Percentiles rank a stretch among this genome's conserved stretches.
These are phyloP conservation scores for Penicillium diatomitis DNA, from an alignment of 495 filamentous ascomycete species.

Conservation along the genomic window DNA sequence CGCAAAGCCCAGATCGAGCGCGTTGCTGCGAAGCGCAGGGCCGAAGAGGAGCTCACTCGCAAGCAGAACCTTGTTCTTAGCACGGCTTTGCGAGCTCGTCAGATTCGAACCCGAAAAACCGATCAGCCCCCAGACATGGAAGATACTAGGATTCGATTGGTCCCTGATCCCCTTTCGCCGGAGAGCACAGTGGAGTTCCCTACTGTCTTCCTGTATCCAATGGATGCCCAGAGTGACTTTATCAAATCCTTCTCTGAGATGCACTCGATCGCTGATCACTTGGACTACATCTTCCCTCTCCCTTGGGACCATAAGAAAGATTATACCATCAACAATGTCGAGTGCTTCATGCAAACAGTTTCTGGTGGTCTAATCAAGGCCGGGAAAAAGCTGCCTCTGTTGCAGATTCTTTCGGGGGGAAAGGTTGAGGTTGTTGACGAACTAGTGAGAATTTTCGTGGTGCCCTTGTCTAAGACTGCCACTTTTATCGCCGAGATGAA, in stretches of 20 bases:
- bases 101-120: constrained; percentile 57
- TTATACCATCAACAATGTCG: constrained; percentile 56
- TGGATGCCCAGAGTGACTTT: constrained; percentile 74
- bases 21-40: constrained; percentile 28
- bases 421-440: constrained; percentile 85
- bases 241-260: constrained; percentile 76
- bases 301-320: constrained; percentile 74
- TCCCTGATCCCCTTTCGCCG: constrained; percentile 64
- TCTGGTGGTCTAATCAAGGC: constrained; percentile 77
- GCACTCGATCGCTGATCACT: constrained; percentile 57
- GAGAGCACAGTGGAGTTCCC: constrained; percentile 66
- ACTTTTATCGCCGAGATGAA: constrained; percentile 83
- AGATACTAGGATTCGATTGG: constrained; percentile 57
- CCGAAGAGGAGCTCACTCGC: constrained; percentile 42
- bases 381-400: constrained; percentile 70
- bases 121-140: constrained; percentile 74
- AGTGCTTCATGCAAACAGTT: constrained; percentile 81
- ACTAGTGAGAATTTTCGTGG: constrained; percentile 67
- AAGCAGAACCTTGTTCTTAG: constrained; percentile 51
- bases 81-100: constrained; percentile 65
- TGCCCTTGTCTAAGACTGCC: constrained; percentile 57
- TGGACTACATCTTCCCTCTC: constrained; percentile 68
- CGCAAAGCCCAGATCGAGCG: constrained; percentile 32
- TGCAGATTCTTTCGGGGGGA: constrained; percentile 64
- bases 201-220: constrained; percentile 72